phyloP scores from a whole-genome alignment of 1,139 yeast genomes.

The Eremothecium cymbalariae region DNA sequence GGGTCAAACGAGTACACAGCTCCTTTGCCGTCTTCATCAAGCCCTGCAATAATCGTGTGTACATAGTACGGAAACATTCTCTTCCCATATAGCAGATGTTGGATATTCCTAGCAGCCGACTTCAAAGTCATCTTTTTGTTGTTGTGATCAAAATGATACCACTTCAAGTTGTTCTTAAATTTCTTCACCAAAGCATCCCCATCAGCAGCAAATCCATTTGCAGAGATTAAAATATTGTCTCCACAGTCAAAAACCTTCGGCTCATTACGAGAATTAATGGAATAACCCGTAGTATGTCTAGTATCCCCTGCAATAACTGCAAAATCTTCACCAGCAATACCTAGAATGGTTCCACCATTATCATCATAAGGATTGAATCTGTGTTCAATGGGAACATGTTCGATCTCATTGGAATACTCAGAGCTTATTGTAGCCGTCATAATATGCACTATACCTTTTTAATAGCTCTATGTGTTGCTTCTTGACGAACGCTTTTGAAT shows the following conservation, averaged over 20 bases:
- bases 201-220: slow-evolving; percentile 96
- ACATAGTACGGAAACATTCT: slow-evolving; percentile 96
- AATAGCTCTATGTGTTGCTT: too few species aligned
- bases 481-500: too few species aligned
- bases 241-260: slow-evolving; percentile 88
- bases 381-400: slow-evolving; percentile 72
- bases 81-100: slow-evolving; percentile 83
- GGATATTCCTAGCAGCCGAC: slow-evolving; percentile 85
- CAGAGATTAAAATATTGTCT: slow-evolving; percentile 78
- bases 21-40: slow-evolving; percentile 91
- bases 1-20: slow-evolving; percentile 96
- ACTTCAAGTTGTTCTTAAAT: slow-evolving; percentile 69
- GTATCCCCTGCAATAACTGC: slow-evolving; percentile 98
- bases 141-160: slow-evolving; percentile 90
- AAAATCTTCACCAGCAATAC: slow-evolving; percentile 96
- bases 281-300: slow-evolving; percentile 89
- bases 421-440: slow-evolving; percentile 44
- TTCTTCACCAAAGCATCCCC: slow-evolving; percentile 76
- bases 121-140: slow-evolving; percentile 59
- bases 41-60: slow-evolving; percentile 87
- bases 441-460: background rate
- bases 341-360: slow-evolving; percentile 95
- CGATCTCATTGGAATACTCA: slow-evolving; percentile 48
- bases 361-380: slow-evolving; percentile 93
- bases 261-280: slow-evolving; percentile 86